Conservation (phyloP, 164 flowering plant genomes). For the Cinnamomum micranthum region DNA sequence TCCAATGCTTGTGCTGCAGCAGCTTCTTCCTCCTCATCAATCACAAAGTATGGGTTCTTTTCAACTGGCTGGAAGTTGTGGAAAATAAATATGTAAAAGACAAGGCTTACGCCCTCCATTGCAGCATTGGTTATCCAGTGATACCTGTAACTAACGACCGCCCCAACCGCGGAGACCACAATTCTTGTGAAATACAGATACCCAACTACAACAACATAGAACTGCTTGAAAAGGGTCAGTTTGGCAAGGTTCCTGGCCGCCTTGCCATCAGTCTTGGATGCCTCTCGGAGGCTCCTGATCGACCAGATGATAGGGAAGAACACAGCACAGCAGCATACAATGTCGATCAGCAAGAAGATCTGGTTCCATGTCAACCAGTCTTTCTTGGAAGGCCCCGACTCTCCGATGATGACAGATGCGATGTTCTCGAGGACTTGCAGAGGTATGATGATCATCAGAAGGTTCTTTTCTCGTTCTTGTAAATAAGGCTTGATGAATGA, state of each 20-base stretch:
- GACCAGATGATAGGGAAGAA: conserved; percentile 47
- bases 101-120: conserved; percentile 29
- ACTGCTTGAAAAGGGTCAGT: conserved; percentile 35
- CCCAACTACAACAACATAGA: conserved; percentile 29
- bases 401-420: conserved; percentile 29
- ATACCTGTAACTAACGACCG: conserved; percentile 14
- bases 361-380: conserved; percentile 48
- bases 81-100: conserved; percentile 29
- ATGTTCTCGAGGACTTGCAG: conserved; percentile 40
- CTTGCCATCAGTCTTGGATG: conserved; percentile 42
- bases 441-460: conserved; percentile 37
- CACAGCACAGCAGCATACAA: conserved; percentile 33
- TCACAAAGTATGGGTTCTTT: conserved; percentile 31
- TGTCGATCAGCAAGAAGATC: conserved; percentile 29
- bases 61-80: conserved; percentile 29
- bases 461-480: conserved; percentile 39
- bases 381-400: conserved; percentile 29
- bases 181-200: conserved; percentile 40
- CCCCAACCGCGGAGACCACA: conserved; percentile 23
- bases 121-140: conserved; percentile 23
- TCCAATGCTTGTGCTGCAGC: conserved; percentile 25
- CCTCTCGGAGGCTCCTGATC: conserved; percentile 30
- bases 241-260: conserved; percentile 37
- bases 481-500: conserved; percentile 40
- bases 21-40: conserved; percentile 34